phyloP scores from a whole-genome alignment of 2,329 filamentous ascomycete genomes.

The Fusarium acutatum region DNA sequence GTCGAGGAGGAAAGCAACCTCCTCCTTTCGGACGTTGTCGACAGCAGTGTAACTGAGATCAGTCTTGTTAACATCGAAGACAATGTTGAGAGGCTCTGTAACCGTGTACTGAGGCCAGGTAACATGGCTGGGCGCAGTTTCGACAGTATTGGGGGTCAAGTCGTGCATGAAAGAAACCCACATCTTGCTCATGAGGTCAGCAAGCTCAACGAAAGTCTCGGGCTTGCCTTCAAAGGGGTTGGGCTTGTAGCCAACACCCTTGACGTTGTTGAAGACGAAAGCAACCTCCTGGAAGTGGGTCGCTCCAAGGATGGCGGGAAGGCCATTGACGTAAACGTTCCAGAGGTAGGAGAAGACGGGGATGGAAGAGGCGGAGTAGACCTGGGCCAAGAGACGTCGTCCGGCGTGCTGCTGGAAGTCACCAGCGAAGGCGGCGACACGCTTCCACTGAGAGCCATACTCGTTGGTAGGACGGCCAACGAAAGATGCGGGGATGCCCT shows the following conservation, averaged over 20 bases:
- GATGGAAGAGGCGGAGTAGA: constrained; percentile 57
- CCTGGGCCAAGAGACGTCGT: constrained; percentile 61
- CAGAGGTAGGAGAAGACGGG: constrained; percentile 61
- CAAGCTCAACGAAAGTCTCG: constrained; percentile 48
- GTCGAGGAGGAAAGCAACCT: constrained; percentile 50
- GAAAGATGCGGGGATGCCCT: constrained; percentile 57
- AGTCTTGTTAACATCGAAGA: constrained; percentile 59
- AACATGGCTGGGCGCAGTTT: not conserved
- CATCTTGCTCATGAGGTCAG: constrained; percentile 58
- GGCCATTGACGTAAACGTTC: constrained; percentile 58
- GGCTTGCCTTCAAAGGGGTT: constrained; percentile 54
- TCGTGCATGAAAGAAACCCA: constrained; percentile 57
- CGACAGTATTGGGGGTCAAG: constrained; percentile 1
- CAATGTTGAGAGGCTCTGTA: constrained; percentile 53
- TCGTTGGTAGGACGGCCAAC: constrained; percentile 41
- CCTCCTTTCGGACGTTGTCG: constrained; percentile 55
- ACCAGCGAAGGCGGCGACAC: constrained; percentile 61
- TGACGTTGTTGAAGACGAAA: constrained; percentile 51
- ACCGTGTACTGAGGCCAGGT: constrained; percentile 56
- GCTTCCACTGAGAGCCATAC: constrained; percentile 61
- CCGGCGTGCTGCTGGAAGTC: constrained; percentile 65
- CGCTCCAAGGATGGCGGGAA: constrained; percentile 46
- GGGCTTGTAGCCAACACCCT: constrained; percentile 50
- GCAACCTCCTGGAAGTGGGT: constrained; percentile 42
- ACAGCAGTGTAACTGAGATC: constrained; percentile 49